Conservation (phyloP, 352 stramenopile genomes). For the Phytophthora pini region DNA sequence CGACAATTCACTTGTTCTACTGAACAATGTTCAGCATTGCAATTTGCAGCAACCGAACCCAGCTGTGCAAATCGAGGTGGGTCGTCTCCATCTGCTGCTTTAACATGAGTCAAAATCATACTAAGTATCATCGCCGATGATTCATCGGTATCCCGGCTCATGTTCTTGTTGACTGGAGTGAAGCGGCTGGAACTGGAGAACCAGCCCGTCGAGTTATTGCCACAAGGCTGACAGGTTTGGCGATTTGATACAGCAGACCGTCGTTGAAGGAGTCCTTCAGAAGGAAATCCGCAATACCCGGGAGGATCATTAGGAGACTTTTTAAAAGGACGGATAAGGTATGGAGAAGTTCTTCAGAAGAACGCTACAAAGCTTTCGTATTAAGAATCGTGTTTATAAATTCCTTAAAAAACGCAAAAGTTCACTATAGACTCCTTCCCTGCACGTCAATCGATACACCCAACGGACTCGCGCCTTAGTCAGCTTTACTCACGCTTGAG, state of each 20-base stretch:
- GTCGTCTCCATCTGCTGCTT: slow-evolving; percentile 4
- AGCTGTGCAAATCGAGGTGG: slow-evolving; percentile 12
- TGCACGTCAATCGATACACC: slow-evolving; percentile 13
- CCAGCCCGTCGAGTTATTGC: slow-evolving; percentile 3
- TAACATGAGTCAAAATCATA: neutral
- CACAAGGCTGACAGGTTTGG: neutral
- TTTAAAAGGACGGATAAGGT: no score
- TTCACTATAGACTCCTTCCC: no score
- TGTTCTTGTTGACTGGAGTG: neutral
- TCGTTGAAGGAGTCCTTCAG: no score
- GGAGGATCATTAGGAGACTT: no score
- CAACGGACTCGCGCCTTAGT: neutral
- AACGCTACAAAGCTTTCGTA: no score
- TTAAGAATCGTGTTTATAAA: slow-evolving; percentile 1
- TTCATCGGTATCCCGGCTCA: no score
- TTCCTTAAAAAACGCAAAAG: slow-evolving; percentile 6
- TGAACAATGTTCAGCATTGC: neutral
- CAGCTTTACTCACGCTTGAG: slow-evolving; percentile 36
- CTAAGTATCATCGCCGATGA: no score
- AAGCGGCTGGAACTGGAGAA: slow-evolving; percentile 16
- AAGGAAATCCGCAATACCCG: no score
- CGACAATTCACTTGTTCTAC: slow-evolving; percentile 1
- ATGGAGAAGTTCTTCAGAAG: neutral
- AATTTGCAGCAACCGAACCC: neutral
- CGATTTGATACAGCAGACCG: no score